A percentile compares a stretch with the other conserved stretches of the same genome.
These are phyloP conservation scores for Spathaspora hagerdaliae DNA, from an alignment of 805 yeast genomes.

Conservation along the genomic window DNA sequence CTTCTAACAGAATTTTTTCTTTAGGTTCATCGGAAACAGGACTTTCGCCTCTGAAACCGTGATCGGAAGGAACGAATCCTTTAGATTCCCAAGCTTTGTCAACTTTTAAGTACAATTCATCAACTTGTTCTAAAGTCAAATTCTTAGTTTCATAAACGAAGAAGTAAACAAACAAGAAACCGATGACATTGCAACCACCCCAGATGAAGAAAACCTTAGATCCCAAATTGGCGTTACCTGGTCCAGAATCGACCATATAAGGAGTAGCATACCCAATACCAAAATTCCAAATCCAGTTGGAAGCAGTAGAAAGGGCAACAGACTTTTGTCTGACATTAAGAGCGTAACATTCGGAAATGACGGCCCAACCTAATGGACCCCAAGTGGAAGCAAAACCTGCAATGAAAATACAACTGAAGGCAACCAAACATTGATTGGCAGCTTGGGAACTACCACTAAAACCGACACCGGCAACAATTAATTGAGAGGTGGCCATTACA, in stretches of 20 bases:
- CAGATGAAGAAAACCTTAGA: constrained; percentile 40
- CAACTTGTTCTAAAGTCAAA: constrained; percentile 39
- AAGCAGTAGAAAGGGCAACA: constrained; percentile 36
- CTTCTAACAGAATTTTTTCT: constrained; percentile 6
- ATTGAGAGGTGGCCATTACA: constrained; percentile 57
- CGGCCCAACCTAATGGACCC: constrained; percentile 41
- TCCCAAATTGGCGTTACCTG: constrained; percentile 38
- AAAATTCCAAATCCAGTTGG: constrained; percentile 42
- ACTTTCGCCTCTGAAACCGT: constrained; percentile 30
- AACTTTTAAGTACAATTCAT: constrained; percentile 33
- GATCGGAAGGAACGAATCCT: constrained; percentile 28
- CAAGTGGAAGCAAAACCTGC: constrained; percentile 40
- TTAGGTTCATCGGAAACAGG: constrained; percentile 16
- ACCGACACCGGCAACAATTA: constrained; percentile 42
- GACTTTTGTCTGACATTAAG: constrained; percentile 38
- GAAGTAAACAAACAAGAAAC: constrained; percentile 29
- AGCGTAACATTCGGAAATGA: constrained; percentile 33
- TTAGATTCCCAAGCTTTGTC: constrained; percentile 31
- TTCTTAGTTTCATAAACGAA: constrained; percentile 39
- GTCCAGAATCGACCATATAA: constrained; percentile 37
- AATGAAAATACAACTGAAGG: constrained; percentile 36
- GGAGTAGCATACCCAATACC: constrained; percentile 40
- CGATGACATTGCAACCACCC: constrained; percentile 37
- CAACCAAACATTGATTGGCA: constrained; percentile 30
- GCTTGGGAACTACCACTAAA: constrained; percentile 32